Percentiles rank a stretch among this genome's conserved stretches.
phyloP scores from a whole-genome alignment of 164 flowering plant genomes.

The Malania oleifera region DNA sequence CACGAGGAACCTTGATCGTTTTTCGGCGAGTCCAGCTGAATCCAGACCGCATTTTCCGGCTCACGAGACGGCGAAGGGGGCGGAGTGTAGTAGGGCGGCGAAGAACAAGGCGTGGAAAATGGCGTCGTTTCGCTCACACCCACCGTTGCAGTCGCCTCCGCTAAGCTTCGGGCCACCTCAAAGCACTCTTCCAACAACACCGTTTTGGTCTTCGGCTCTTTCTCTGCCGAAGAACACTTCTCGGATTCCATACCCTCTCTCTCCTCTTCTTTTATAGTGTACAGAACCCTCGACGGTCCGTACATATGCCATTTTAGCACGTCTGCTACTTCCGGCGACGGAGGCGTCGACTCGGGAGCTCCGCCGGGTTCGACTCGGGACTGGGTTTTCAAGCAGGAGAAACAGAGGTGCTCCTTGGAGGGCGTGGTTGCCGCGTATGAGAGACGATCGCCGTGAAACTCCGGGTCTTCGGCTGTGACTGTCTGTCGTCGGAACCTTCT shows the following conservation, averaged over 20 bases:
- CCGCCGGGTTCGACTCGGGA: conserved; percentile 30
- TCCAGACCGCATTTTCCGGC: neutral
- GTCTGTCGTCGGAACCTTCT: conserved; percentile 19
- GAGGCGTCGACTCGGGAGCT: conserved; percentile 4
- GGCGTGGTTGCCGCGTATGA: conserved; percentile 2
- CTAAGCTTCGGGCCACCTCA: neutral
- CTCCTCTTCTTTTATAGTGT: conserved; percentile 52
- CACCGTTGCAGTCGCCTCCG: conserved; percentile 3
- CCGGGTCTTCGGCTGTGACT: neutral
- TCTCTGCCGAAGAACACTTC: conserved; percentile 6
- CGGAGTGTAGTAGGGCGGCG: conserved; percentile 51
- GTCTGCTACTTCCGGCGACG: conserved; percentile 14
- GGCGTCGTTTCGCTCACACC: conserved; percentile 23
- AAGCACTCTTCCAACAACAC: conserved; percentile 1
- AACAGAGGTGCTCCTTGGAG: conserved; percentile 47
- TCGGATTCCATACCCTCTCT: conserved; percentile 26
- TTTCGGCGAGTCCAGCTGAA: too few species aligned
- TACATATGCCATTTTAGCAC: conserved; percentile 22
- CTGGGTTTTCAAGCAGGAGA: conserved; percentile 43
- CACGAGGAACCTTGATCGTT: too few species aligned
- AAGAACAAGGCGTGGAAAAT: conserved; percentile 54
- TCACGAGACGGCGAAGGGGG: conserved; percentile 40
- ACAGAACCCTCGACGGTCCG: conserved; percentile 39
- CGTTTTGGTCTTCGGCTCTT: neutral
- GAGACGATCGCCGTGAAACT: neutral